Evolutionary conservation across 805 yeast species (phyloP).

Genomic region (Ogataea populi-albae): DNA sequence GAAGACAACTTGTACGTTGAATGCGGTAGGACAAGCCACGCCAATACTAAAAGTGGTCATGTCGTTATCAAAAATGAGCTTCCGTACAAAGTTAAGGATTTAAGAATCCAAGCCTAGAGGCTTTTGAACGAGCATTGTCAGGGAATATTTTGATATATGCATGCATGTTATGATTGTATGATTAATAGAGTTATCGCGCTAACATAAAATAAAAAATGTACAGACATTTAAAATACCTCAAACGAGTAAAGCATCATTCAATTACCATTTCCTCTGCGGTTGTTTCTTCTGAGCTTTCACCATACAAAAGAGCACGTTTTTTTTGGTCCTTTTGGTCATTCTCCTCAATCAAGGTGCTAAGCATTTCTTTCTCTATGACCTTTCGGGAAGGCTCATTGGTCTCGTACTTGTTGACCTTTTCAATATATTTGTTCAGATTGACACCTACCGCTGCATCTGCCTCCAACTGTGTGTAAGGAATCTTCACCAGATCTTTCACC

Average conservation of each 20-base stretch:
- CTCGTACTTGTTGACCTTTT: conserved; percentile 58
- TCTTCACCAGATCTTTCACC: conserved; percentile 66
- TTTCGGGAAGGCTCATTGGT: conserved; percentile 46
- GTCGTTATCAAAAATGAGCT: conserved; percentile 43
- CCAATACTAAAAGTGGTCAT: conserved; percentile 41
- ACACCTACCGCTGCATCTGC: conserved; percentile 89
- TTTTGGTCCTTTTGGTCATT: conserved; percentile 32
- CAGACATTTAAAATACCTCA: not conserved
- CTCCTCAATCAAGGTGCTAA: conserved; percentile 28
- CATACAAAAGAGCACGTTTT: conserved; percentile 26
- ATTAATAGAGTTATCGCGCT: no score
- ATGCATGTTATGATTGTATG: no score
- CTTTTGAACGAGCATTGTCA: no score
- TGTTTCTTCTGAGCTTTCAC: conserved; percentile 15
- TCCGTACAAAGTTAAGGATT: conserved; percentile 48
- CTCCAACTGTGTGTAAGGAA: conserved; percentile 85
- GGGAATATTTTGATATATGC: no score
- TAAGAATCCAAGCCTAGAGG: no score
- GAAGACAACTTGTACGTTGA: conserved; percentile 48
- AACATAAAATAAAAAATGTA: not conserved
- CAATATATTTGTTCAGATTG: conserved; percentile 63
- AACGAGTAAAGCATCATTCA: conserved; percentile 1
- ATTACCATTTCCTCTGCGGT: conserved; percentile 1
- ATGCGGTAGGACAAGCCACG: conserved; percentile 36
- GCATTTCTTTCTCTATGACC: conserved; percentile 38